These are phyloP conservation scores for Colletotrichum scovillei DNA, from an alignment of 2,329 filamentous ascomycete species.

Conservation along the genomic window DNA sequence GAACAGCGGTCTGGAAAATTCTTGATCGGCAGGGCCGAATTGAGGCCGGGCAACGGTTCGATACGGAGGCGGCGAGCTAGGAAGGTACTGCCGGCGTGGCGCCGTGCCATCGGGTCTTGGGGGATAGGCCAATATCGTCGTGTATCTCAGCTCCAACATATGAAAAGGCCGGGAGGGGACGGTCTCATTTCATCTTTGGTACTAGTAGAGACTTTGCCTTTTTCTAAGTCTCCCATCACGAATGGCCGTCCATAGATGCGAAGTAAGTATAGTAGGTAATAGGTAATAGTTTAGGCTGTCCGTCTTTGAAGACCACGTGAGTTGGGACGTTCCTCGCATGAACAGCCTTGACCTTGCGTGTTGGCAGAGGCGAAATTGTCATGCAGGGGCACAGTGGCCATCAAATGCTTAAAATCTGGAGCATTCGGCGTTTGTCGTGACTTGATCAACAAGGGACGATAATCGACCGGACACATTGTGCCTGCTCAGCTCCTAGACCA, in stretches of 20 bases:
- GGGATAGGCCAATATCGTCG: neutral
- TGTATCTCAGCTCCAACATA: neutral
- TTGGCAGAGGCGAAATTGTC: neutral
- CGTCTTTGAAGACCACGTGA: neutral
- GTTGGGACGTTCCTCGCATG: neutral
- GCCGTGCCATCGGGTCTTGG: constrained; percentile 12
- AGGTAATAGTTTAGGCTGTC: neutral
- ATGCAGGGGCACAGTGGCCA: neutral
- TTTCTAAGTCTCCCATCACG: neutral
- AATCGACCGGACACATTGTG: neutral
- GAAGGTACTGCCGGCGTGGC: constrained; percentile 5
- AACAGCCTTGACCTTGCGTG: neutral
- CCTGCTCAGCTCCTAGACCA: neutral
- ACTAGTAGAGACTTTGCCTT: neutral
- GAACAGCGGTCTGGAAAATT: neutral
- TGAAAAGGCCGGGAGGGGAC: neutral
- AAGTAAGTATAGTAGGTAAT: neutral
- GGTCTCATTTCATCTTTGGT: neutral
- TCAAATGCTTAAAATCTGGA: constrained; percentile 21
- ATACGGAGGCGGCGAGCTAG: neutral
- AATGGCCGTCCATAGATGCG: neutral
- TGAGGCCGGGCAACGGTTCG: constrained; percentile 2
- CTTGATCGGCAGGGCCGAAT: neutral
- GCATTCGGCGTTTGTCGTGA: constrained; percentile 1
- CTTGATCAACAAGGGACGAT: neutral